phyloP scores from a whole-genome alignment of 1,139 yeast species.

The Suhomyces kunorum region DNA sequence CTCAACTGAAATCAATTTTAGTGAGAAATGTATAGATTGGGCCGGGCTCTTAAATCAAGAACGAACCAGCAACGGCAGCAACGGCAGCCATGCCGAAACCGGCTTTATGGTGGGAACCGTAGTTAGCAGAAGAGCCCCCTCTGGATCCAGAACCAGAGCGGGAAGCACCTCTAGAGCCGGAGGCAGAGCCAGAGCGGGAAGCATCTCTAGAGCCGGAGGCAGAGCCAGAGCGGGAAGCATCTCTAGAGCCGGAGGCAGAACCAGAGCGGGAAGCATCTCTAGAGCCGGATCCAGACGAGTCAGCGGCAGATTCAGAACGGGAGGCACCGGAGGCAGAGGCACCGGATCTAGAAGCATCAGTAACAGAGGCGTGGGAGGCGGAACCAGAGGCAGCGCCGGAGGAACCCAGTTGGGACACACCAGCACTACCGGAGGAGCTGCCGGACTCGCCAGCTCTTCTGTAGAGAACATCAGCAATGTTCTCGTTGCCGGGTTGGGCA shows the following conservation, averaged over 20 bases:
- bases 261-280: conserved; percentile 11
- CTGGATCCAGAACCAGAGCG: too few species aligned
- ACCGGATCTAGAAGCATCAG: conserved; percentile 42
- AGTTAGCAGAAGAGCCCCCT: conserved; percentile 12
- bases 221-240: conserved; percentile 17
- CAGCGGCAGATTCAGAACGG: conserved; percentile 18
- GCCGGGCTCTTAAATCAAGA: conserved; percentile 22
- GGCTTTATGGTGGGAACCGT: conserved; percentile 12
- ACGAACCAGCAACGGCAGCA: conserved; percentile 28
- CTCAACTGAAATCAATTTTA: too few species aligned
- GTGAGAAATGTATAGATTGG: not conserved
- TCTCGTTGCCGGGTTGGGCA: conserved; percentile 13
- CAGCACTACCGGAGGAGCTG: too few species aligned
- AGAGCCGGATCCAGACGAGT: conserved; percentile 11
- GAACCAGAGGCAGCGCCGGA: conserved; percentile 52
- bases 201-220: too few species aligned
- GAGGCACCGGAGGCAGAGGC: conserved; percentile 45
- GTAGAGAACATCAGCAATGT: conserved; percentile 4
- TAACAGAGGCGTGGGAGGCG: conserved; percentile 54
- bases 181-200: too few species aligned
- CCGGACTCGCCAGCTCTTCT: conserved; percentile 18
- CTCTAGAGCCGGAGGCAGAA: conserved; percentile 8
- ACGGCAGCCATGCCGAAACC: conserved; percentile 25
- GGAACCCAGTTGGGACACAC: too few species aligned
- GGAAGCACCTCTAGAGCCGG: too few species aligned